Conservation (phyloP, 2,329 filamentous ascomycete species). For the Ascochyta clinopodiicola region DNA sequence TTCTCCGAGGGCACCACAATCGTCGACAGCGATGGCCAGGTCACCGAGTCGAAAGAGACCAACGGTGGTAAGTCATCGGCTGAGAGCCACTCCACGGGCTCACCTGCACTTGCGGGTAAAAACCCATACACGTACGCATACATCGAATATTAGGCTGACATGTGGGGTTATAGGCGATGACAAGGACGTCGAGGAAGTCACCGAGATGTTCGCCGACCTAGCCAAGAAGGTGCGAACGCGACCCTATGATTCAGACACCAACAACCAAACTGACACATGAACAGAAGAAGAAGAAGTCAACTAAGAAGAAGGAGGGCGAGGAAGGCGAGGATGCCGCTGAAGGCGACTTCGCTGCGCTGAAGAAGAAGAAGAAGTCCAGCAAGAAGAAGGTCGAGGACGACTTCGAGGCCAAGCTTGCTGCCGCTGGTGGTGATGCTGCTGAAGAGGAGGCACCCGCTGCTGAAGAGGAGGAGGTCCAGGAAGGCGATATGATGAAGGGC, state of each 20-base stretch:
- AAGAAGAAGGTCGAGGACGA: conserved; percentile 66
- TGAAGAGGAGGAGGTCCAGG: conserved; percentile 61
- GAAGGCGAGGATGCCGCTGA: conserved; percentile 58
- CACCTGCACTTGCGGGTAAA: conserved; percentile 27
- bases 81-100: conserved; percentile 66
- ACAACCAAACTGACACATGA: conserved; percentile 7
- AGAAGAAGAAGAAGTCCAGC: conserved; percentile 86
- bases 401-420: conserved; percentile 71
- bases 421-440: conserved; percentile 61
- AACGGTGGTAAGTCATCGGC: conserved; percentile 82
- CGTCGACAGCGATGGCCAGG: conserved; percentile 86
- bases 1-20: conserved; percentile 88
- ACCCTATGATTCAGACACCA: neutral
- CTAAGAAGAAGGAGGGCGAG: conserved; percentile 65
- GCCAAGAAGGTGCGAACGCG: conserved; percentile 65
- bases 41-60: conserved; percentile 74
- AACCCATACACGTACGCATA: conserved; percentile 11
- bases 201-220: conserved; percentile 67
- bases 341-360: conserved; percentile 69
- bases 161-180: conserved; percentile 49
- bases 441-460: conserved; percentile 60
- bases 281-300: conserved; percentile 68
- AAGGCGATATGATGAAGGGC: conserved; percentile 82
- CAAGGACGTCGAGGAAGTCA: conserved; percentile 69
- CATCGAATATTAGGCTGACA: conserved; percentile 26